phyloP scores from a whole-genome alignment of 148 eudicot genomes.

The Cornus florida region DNA sequence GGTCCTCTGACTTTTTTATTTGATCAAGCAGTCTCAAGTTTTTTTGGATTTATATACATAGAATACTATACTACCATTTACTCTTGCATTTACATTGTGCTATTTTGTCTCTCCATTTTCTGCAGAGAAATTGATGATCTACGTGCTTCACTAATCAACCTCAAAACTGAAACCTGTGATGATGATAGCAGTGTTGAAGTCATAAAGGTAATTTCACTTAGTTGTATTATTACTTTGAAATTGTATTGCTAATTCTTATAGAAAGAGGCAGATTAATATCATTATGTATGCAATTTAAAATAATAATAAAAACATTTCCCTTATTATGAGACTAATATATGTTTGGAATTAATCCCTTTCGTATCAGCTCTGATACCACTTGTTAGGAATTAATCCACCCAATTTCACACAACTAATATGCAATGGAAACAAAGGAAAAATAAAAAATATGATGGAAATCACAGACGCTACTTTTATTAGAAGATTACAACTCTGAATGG shows the following conservation, averaged over 20 bases:
- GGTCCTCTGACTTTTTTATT: not conserved
- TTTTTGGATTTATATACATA: not conserved
- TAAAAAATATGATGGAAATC: too few relatives aligned
- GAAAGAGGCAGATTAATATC: not conserved
- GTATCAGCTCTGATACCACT: too few relatives aligned
- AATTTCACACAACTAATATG: too few relatives aligned
- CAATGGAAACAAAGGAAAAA: too few relatives aligned
- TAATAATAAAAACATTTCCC: too few relatives aligned
- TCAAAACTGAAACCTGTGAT: constrained; percentile 24
- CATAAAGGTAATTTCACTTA: constrained; percentile 45
- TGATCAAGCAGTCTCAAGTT: not conserved
- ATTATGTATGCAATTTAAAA: too few relatives aligned
- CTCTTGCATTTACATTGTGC: not conserved
- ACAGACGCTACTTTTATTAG: too few relatives aligned
- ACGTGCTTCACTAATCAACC: constrained; percentile 35
- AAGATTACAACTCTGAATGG: too few relatives aligned
- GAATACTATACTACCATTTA: not conserved
- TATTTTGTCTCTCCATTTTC: constrained; percentile 4
- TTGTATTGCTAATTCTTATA: not conserved
- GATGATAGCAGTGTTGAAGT: constrained; percentile 33
- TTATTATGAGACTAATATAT: too few relatives aligned
- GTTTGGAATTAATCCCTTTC: too few relatives aligned
- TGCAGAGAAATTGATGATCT: constrained; percentile 72
- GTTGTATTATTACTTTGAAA: not conserved
- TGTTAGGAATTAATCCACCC: too few relatives aligned